Evolutionary conservation across 345 rosid genomes (phyloP), one percentile per base, ranked within the genome.

Genomic region (Hibiscus mutabilis): DNA sequence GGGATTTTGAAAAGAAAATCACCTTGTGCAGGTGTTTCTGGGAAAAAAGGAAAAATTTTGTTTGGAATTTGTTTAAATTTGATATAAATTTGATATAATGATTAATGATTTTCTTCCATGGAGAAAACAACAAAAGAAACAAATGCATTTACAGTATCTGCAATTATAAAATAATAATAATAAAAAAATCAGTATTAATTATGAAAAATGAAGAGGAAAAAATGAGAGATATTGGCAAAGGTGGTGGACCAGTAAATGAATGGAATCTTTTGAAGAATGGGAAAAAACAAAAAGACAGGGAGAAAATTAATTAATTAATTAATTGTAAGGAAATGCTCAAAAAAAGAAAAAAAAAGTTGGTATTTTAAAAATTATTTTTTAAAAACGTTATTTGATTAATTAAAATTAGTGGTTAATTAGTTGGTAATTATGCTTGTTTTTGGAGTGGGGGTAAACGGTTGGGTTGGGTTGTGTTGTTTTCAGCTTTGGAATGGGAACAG

Each of bases 381-480:
- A 2, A 10, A 10, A 5, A 49, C n/a, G 6, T 19, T 19, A 7
- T 19, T 53, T 7, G 58, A 18, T 19, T 55, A 9, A 9, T 12
- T 22, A 29, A 12, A 46, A 12, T 15, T 56, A 56, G 1, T 58
- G 27, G 21, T 69, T 69, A 65, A 75, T 71, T 58, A 63, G 71
- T 16, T 67, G 47, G 59, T 70, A 73, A 75, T 49, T 44, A 73
- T 60, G 76, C 79, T 40, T 47, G 24, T 72, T 51, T 75, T 70
- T 44, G 44, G 70, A 69, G 64, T 58, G 66, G 29, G 14, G 14
- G 0, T 8, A 21, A 55, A 3, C 2, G 66, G 25, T 11, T 8
- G 63, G 37, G 59, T 22, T 68, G 5, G 66, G 25, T 11, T 8
- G 63, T 19, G 59, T 22, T 68, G 33, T 46, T 68, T 51, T 29